These are phyloP conservation scores for Scheffersomyces cryptocercus DNA, from an alignment of 1,139 yeast genomes.

Conservation along the genomic window DNA sequence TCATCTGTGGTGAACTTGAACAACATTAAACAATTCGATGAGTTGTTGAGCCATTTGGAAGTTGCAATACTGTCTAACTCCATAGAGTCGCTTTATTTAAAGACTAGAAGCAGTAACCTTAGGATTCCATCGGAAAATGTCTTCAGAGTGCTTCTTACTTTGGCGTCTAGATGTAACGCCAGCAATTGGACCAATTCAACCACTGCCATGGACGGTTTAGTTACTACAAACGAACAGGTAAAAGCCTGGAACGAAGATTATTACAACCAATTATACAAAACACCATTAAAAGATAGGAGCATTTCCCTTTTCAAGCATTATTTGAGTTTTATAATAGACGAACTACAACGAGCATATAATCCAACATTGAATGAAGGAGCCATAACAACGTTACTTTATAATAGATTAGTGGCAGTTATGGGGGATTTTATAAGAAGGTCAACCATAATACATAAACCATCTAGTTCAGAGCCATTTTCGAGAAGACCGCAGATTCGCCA, in stretches of 20 bases:
- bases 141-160: conserved; percentile 31
- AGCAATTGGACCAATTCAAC: conserved; percentile 25
- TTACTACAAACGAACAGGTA: conserved; percentile 20
- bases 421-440: conserved; percentile 9
- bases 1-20: conserved; percentile 22
- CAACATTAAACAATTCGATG: conserved; percentile 31
- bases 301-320: conserved; percentile 16
- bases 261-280: conserved; percentile 17
- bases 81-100: background rate
- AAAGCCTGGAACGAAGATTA: conserved; percentile 21
- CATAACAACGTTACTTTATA: conserved; percentile 3
- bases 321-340: conserved; percentile 3
- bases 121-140: conserved; percentile 25
- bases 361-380: conserved; percentile 2
- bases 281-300: conserved; percentile 25
- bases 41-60: conserved; percentile 29
- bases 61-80: conserved; percentile 11
- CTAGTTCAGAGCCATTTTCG: background rate
- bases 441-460: background rate
- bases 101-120: conserved; percentile 1
- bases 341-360: background rate
- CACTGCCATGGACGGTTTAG: conserved; percentile 17
- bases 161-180: conserved; percentile 28
- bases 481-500: background rate
- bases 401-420: conserved; percentile 6